Evolutionary conservation across 208 protist genomes (phyloP).

Genomic region (Leishmania mexicana): DNA sequence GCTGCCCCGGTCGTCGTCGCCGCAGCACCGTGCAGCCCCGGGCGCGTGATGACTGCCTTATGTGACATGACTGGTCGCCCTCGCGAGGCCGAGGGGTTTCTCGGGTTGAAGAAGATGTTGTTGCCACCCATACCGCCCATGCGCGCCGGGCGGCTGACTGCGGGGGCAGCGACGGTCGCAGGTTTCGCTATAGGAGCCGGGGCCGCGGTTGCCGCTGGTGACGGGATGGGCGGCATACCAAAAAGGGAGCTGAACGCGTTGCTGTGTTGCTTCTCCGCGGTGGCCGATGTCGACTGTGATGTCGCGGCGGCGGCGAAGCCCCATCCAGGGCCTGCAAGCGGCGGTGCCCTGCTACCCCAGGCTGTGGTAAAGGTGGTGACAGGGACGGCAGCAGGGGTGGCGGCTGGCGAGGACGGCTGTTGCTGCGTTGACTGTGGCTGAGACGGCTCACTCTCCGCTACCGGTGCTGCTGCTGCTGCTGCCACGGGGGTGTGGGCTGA

Average conservation of each 20-base stretch:
- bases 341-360: constrained; percentile 10
- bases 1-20: background rate
- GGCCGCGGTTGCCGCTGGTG: background rate
- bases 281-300: background rate
- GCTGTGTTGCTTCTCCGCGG: constrained; percentile 23
- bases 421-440: constrained; percentile 8
- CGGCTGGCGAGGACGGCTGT: constrained; percentile 1
- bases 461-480: constrained; percentile 3
- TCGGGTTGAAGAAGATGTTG: constrained; percentile 59
- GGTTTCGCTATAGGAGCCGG: background rate
- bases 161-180: background rate
- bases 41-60: constrained; percentile 30
- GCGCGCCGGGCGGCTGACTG: background rate
- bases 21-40: constrained; percentile 3
- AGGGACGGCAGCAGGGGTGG: constrained; percentile 12
- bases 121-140: constrained; percentile 19
- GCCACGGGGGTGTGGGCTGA: constrained; percentile 9
- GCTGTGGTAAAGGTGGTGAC: constrained; percentile 32
- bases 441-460: background rate
- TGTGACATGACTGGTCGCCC: constrained; percentile 39
- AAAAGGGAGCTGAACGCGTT: constrained; percentile 39
- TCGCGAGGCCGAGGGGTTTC: constrained; percentile 11
- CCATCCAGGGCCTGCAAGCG: constrained; percentile 6
- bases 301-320: constrained; percentile 6
- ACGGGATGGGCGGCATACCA: background rate